Evolutionary conservation across 306 rosid genomes (phyloP), one percentile per base, ranked within the genome.

Genomic region (Dalbergia cochinchinensis): DNA sequence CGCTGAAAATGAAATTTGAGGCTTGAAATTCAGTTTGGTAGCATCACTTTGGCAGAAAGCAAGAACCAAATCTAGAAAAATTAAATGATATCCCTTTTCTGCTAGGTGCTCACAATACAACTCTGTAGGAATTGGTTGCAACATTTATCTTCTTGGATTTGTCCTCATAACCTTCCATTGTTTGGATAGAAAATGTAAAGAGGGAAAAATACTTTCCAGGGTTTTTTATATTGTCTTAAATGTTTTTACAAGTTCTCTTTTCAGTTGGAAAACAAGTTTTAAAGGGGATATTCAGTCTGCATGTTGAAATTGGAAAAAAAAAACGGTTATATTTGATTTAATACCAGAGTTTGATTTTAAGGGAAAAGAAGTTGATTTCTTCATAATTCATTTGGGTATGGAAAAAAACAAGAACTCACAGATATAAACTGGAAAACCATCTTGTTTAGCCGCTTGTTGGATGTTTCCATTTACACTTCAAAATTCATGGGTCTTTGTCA

Each of bases 41-140:
- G n/a, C 57, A 33, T 74, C 19, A 14, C 35, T 54, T 48, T 65
- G 51, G 77, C 33, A 47, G 37, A 39, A 76, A 31, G 22, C 51
- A 62, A 66, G 82, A 85, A 59, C 69, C 22, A 57, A 66, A 60
- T 62, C 39, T 66, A 19, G 69, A 62, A 61, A 62, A 31, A 53
- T 41, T 39, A 50, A 41, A 51, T 8, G 62, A 69, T 18, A 12
- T 16, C 22, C 51, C n/a, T 41, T 77, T 76, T 61, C 5, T 3
- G 45, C 26, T n/a, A 26, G 7, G 65, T 63, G 61, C 13, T 26
- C 61, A 14, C 19, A 10, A 4, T 60, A 33, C 60, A 65, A 31
- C 34, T 73, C n/a, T 6, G 62, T 12, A 53, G 48, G 39, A 62
- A 19, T 66, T 69, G 14, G 44, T 44, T 71, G 77, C 55, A 44